Conservation (phyloP, 305 asterid species). For the Petunia hybrid region DNA sequence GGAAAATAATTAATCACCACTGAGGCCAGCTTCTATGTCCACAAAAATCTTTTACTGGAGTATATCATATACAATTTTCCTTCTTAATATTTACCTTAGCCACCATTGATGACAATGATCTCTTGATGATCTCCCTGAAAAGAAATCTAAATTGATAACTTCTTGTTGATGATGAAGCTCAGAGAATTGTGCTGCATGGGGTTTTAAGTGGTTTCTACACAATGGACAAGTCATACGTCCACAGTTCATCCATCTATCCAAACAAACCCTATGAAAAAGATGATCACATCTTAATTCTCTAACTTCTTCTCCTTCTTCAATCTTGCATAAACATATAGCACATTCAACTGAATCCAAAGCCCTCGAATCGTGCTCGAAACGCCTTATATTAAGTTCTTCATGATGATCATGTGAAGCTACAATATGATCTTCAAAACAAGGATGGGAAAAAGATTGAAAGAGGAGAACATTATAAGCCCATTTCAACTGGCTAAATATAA, state of each 20-base stretch:
- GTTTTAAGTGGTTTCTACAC: conserved; percentile 37
- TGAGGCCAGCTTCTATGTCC: not conserved
- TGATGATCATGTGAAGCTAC: not conserved
- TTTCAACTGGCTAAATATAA: conserved; percentile 30
- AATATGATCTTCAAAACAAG: not conserved
- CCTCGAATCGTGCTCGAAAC: too few relatives aligned
- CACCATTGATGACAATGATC: conserved; percentile 41
- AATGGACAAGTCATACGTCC: conserved; percentile 44
- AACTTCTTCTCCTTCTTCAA: conserved; percentile 41
- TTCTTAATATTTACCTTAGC: conserved; percentile 14
- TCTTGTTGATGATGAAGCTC: conserved; percentile 1
- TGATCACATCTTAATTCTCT: conserved; percentile 46
- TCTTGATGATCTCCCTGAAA: not conserved
- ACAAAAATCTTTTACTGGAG: not conserved
- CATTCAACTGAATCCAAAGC: too few relatives aligned
- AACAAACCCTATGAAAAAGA: conserved; percentile 44
- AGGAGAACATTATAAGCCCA: conserved; percentile 41
- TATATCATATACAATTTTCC: not conserved
- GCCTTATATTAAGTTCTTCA: not conserved
- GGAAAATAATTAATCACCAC: too few relatives aligned
- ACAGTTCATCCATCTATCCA: conserved; percentile 47
- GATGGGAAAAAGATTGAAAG: conserved; percentile 36
- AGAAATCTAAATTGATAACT: conserved; percentile 21
- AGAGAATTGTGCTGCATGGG: not conserved
- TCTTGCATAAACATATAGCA: conserved; percentile 42